Evolutionary conservation across 441 rosid genomes (phyloP), one percentile per base, ranked within the genome.

Genomic region (Syzygium malaccense): DNA sequence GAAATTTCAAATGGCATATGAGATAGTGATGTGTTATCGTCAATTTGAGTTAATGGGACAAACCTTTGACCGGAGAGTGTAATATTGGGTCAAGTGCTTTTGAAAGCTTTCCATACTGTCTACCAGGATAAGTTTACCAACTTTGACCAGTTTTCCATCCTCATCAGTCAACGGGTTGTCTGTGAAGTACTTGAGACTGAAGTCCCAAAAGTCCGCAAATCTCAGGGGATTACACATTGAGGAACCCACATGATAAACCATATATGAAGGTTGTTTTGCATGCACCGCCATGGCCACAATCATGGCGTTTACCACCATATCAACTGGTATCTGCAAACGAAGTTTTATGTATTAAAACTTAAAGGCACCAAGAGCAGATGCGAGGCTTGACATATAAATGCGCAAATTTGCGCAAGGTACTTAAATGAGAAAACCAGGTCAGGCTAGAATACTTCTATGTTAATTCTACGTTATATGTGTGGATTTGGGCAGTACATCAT

Each of bases 111-210:
- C 85, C 88, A 83, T 83, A 85, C 55, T 87, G 37, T 54, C 55
- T 14, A 41, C 20, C 20, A 87, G 26, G 12, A 26, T 80, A 20
- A 89, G 32, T 53, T 87, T 60, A 49, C 87, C 88, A n/a, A 86
- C 88, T 80, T 80, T 64, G 48, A 89, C 75, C 25, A 87, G 87
- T 49, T 83, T 89, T 78, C 88, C 90, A 45, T 83, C 45, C 88
- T 89, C 85, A 14, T 62, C 64, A 41, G 30, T 30, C 88, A 60
- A 80, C 15, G 90, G 90, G 48, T 80, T 60, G 26, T 33, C n/a
- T 3, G 75, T 87, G 85, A 89, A 89, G 32, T 64, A 89, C 30
- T 23, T 48, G 48, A 51, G 45, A 1, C 79, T 55, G 68, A 14
- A 80, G 53, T 84, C 54, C n/a, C 80, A 85, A 51, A 87, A 86